phyloP scores from a whole-genome alignment of 1,139 yeast species.

The Zygosaccharomyces pseudobailii region DNA sequence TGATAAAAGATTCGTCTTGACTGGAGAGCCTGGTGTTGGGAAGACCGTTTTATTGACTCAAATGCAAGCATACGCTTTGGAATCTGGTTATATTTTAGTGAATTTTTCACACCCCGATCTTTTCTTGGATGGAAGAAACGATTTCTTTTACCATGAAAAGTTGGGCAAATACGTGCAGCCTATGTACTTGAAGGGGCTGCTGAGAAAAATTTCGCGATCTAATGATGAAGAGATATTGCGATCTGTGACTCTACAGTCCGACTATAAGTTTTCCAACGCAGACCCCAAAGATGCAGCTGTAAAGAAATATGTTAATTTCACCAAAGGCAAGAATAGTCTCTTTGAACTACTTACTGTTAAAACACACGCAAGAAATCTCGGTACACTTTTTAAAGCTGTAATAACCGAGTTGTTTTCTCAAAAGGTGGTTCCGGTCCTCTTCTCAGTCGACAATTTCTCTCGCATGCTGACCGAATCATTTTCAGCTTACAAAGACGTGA shows the following conservation, averaged over 20 bases:
- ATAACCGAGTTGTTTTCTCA: conserved; percentile 49
- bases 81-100: conserved; percentile 50
- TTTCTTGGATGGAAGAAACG: conserved; percentile 67
- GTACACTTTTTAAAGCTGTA: conserved; percentile 47
- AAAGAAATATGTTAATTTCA: conserved; percentile 32
- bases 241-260: conserved; percentile 47
- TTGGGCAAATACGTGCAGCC: conserved; percentile 66
- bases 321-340: conserved; percentile 43
- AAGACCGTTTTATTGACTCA: conserved; percentile 74
- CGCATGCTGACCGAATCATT: conserved; percentile 52
- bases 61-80: conserved; percentile 55
- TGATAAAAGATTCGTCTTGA: conserved; percentile 50
- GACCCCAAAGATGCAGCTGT: conserved; percentile 27
- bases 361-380: conserved; percentile 36
- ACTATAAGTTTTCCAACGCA: conserved; percentile 35
- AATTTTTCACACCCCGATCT: conserved; percentile 62
- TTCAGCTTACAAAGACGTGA: conserved; percentile 58
- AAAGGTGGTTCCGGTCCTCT: conserved; percentile 49
- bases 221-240: conserved; percentile 48
- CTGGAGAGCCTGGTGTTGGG: conserved; percentile 77
- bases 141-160: conserved; percentile 53
- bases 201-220: conserved; percentile 52
- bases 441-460: conserved; percentile 74
- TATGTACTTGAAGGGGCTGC: conserved; percentile 62
- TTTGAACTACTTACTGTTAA: conserved; percentile 39